Conservation (phyloP, 495 filamentous ascomycete genomes). For the Podospora sp. region DNA sequence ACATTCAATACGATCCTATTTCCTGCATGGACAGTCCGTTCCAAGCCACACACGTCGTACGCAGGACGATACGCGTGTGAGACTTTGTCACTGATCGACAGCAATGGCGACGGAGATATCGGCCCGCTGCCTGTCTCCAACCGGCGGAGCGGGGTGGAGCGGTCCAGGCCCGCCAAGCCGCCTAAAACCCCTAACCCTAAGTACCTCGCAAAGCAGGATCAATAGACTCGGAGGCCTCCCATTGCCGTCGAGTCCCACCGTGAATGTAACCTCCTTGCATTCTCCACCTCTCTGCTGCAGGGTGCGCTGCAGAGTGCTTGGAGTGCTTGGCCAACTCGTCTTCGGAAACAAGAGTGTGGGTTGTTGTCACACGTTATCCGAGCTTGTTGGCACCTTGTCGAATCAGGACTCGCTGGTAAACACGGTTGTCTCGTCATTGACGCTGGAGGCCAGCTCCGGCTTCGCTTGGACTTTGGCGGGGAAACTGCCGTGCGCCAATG, state of each 20-base stretch:
- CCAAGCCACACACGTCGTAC: neutral
- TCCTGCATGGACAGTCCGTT: neutral
- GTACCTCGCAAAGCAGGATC: neutral
- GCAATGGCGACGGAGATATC: neutral
- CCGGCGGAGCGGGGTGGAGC: neutral
- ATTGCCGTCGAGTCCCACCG: neutral
- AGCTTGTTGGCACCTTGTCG: neutral
- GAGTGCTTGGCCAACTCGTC: neutral
- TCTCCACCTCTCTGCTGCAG: neutral
- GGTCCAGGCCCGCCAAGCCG: neutral
- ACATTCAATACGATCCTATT: neutral
- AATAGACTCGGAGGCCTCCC: constrained; percentile 5
- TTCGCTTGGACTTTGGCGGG: too few relatives aligned
- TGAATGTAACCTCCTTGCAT: neutral
- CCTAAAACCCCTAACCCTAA: neutral
- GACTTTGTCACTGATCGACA: neutral
- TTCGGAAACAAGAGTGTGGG: neutral
- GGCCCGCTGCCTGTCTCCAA: neutral
- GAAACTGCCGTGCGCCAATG: neutral
- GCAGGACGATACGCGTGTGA: neutral
- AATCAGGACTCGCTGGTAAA: neutral
- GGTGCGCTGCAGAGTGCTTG: neutral
- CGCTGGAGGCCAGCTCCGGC: neutral
- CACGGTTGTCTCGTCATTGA: neutral
- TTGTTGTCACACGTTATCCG: neutral